Conservation (phyloP, 306 rosid species). For the Medicago arabica region DNA sequence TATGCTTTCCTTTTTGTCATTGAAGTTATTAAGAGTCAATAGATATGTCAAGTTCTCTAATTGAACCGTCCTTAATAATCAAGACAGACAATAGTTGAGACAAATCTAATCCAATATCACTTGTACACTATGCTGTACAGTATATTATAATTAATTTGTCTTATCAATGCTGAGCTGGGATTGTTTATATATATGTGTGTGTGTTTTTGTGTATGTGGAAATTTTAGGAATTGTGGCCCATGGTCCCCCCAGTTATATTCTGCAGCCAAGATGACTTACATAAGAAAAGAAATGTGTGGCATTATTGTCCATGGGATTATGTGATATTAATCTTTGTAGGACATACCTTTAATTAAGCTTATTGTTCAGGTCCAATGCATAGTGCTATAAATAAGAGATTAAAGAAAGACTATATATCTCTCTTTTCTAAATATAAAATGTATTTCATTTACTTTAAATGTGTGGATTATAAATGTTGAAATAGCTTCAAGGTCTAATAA, state of each 20-base stretch:
- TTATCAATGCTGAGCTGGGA: slow-evolving; percentile 55
- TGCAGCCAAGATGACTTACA: slow-evolving; percentile 35
- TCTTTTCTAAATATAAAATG: neutral
- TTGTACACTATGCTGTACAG: slow-evolving; percentile 40
- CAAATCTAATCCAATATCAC: slow-evolving; percentile 68
- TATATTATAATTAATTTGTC: slow-evolving; percentile 41
- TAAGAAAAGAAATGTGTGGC: slow-evolving; percentile 49
- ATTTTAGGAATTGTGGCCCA: slow-evolving; percentile 30
- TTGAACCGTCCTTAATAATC: slow-evolving; percentile 42
- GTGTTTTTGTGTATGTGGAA: slow-evolving; percentile 15
- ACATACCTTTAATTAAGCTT: slow-evolving; percentile 49
- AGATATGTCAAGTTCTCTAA: slow-evolving; percentile 28
- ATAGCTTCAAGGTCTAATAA: neutral
- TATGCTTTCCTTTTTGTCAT: neutral
- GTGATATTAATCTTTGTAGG: slow-evolving; percentile 54
- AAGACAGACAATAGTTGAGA: slow-evolving; percentile 61
- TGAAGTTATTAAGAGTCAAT: slow-evolving; percentile 22
- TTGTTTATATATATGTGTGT: slow-evolving; percentile 26
- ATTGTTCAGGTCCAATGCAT: slow-evolving; percentile 57
- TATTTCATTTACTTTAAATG: slow-evolving; percentile 17
- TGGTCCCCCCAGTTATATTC: slow-evolving; percentile 44
- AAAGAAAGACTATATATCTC: slow-evolving; percentile 33
- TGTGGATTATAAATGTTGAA: slow-evolving; percentile 39
- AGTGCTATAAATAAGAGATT: slow-evolving; percentile 39
- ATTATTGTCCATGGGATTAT: slow-evolving; percentile 48